phyloP scores from a whole-genome alignment of 352 stramenopile species.

The Globisporangium recalcitrans region DNA sequence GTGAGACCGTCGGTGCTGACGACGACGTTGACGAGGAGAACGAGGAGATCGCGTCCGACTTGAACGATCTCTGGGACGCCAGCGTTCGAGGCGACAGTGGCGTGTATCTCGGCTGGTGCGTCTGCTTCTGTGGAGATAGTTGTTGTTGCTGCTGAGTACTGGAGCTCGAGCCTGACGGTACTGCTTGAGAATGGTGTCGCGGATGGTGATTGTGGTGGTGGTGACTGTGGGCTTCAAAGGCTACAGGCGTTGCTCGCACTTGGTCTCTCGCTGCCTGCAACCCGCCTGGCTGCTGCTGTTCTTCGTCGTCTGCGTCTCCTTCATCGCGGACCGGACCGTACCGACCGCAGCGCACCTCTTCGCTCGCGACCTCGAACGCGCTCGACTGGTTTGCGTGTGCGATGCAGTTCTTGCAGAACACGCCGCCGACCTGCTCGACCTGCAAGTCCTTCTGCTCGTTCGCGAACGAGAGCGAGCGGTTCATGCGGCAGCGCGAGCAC shows the following conservation, averaged over 20 bases:
- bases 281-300: not conserved
- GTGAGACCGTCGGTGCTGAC: not conserved
- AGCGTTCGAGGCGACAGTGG: not conserved
- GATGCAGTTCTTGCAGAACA: slow-evolving; percentile 33
- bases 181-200: slow-evolving; percentile 1
- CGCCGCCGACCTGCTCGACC: slow-evolving; percentile 17
- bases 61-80: not conserved
- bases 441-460: slow-evolving; percentile 14
- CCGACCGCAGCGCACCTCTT: slow-evolving; percentile 20
- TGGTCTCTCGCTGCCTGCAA: not conserved
- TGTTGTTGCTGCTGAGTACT: not conserved
- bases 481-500: slow-evolving; percentile 26
- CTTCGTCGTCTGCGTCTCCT: not conserved
- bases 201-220: slow-evolving; percentile 2
- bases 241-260: not conserved
- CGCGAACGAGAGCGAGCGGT: slow-evolving; percentile 23
- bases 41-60: not conserved
- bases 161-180: not conserved
- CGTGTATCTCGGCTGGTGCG: not conserved
- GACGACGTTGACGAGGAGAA: slow-evolving; percentile 1
- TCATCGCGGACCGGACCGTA: not conserved
- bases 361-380: slow-evolving; percentile 17
- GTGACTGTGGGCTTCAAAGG: not conserved
- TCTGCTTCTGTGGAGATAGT: slow-evolving; percentile 8
- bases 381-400: slow-evolving; percentile 19